These are phyloP conservation scores for Cucumis variabilis DNA, from an alignment of 331 rosid genomes.

Conservation along the genomic window DNA sequence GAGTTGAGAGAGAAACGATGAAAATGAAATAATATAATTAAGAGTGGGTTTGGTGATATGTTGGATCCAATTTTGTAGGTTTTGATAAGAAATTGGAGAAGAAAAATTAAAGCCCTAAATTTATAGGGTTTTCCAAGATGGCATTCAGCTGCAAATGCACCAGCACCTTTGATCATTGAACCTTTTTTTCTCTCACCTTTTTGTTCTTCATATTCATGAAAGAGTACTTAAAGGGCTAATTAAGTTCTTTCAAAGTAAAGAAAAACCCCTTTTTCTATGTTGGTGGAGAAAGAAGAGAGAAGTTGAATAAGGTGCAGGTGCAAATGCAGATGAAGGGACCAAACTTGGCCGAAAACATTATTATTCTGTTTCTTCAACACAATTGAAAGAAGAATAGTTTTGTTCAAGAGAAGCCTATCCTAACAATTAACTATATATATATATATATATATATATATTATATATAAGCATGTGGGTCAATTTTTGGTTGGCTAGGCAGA, in stretches of 20 bases:
- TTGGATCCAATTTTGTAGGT: too few relatives aligned
- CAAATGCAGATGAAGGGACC: slow-evolving; percentile 25
- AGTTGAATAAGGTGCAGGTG: slow-evolving; percentile 4
- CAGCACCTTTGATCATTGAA: neutral
- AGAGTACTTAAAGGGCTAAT: neutral
- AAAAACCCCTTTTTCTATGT: neutral
- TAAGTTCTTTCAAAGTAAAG: too few relatives aligned
- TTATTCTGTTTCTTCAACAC: neutral
- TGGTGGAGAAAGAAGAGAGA: neutral
- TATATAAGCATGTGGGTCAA: neutral
- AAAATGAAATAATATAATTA: too few relatives aligned
- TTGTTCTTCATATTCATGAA: neutral
- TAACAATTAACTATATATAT: neutral
- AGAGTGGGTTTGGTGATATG: too few relatives aligned
- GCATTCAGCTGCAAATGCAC: slow-evolving; percentile 4
- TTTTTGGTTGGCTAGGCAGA: neutral
- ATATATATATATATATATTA: neutral
- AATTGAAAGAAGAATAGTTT: neutral
- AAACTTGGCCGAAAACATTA: neutral
- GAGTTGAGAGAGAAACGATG: too few relatives aligned
- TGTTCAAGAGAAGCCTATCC: neutral
- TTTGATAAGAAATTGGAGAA: neutral
- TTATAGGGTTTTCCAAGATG: slow-evolving; percentile 3
- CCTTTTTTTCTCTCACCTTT: neutral
- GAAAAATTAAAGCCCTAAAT: neutral